Percentiles rank a stretch among this genome's conserved stretches.
These are phyloP conservation scores for Penicillium turbatum DNA, from an alignment of 495 filamentous ascomycete genomes.

Conservation along the genomic window DNA sequence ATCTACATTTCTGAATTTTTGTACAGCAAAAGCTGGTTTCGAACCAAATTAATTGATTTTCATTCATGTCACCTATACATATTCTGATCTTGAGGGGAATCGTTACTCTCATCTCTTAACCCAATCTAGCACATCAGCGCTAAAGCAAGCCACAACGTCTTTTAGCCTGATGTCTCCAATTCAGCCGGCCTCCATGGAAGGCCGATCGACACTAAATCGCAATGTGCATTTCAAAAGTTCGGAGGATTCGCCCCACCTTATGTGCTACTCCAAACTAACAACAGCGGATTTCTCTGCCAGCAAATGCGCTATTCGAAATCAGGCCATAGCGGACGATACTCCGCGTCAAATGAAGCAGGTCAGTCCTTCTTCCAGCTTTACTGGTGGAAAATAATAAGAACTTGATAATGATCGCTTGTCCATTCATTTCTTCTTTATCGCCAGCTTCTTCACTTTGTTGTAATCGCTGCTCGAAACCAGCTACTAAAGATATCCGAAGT, in stretches of 20 bases:
- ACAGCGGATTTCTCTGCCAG: constrained; percentile 4
- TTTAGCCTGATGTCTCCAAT: constrained; percentile 16
- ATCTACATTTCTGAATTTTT: neutral
- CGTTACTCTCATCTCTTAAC: neutral
- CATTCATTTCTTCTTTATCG: neutral
- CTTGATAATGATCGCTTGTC: neutral
- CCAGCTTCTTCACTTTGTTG: neutral
- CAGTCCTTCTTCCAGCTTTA: neutral
- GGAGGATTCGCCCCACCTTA: constrained; percentile 10
- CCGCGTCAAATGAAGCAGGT: constrained; percentile 26
- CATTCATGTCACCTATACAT: neutral
- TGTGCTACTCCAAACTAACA: neutral
- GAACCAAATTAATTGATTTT: neutral
- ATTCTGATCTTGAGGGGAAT: neutral
- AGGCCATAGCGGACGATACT: constrained; percentile 15
- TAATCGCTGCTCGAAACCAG: neutral
- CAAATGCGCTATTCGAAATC: constrained; percentile 6
- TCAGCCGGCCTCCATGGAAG: constrained; percentile 12
- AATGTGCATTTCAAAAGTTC: neutral
- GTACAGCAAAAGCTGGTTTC: neutral
- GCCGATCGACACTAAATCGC: constrained; percentile 12
- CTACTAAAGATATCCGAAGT: neutral
- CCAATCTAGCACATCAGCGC: neutral
- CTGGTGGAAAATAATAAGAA: neutral
- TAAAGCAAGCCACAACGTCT: neutral